These are phyloP conservation scores for Haberlea rhodopensis DNA, from an alignment of 257 asterid genomes.

Conservation along the genomic window DNA sequence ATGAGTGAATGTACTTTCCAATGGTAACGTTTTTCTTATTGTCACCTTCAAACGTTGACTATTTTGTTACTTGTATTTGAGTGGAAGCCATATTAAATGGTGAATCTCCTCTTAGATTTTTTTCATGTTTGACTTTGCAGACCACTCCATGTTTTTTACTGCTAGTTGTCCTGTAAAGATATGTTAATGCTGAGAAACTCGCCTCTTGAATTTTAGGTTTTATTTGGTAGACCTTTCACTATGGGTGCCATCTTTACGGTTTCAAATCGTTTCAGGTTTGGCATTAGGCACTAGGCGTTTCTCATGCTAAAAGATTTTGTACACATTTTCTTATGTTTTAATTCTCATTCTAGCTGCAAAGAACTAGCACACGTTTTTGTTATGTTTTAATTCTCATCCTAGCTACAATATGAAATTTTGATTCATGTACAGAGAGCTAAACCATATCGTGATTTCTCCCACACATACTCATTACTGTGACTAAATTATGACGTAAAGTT, in stretches of 20 bases:
- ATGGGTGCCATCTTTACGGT: neutral
- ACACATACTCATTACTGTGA: no score
- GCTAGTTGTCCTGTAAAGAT: neutral
- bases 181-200: neutral
- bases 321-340: neutral
- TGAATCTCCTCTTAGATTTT: conserved; percentile 7
- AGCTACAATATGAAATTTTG: neutral
- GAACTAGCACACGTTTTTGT: neutral
- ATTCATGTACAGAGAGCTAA: no score
- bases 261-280: neutral
- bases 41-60: conserved; percentile 1
- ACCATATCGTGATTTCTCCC: no score
- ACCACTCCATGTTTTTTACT: neutral
- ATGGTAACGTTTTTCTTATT: neutral
- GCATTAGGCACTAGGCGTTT: neutral
- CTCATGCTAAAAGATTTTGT: neutral
- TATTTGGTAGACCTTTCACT: neutral
- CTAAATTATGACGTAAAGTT: no score
- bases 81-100: neutral
- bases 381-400: conserved; percentile 1
- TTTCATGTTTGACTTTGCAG: neutral
- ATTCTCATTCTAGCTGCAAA: neutral
- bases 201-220: neutral
- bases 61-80: neutral
- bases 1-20: neutral